Evolutionary conservation across 2,329 filamentous ascomycete species (phyloP).

Genomic region (Penicillium sp.): DNA sequence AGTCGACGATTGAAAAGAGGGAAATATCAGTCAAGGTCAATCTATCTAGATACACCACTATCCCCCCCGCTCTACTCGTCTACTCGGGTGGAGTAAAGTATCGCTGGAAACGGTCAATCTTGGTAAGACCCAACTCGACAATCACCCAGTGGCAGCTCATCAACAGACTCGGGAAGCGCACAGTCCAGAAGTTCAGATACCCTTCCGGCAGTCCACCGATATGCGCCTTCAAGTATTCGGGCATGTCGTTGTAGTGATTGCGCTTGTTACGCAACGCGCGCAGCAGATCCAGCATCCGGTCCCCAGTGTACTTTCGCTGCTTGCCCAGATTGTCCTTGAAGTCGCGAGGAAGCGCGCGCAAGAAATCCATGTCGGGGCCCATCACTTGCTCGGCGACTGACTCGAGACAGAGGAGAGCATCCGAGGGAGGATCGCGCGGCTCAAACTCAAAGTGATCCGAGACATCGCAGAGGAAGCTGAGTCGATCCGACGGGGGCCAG

Average conservation of each 20-base stretch:
- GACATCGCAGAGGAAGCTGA: slow-evolving; percentile 92
- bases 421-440: slow-evolving; percentile 76
- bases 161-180: slow-evolving; percentile 74
- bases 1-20: too few species aligned
- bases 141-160: slow-evolving; percentile 78
- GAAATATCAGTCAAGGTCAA: background rate
- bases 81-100: slow-evolving; percentile 44
- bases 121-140: slow-evolving; percentile 61
- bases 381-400: slow-evolving; percentile 47
- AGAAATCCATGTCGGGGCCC: slow-evolving; percentile 70
- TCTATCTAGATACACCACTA: background rate
- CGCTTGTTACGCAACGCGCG: slow-evolving; percentile 92
- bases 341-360: slow-evolving; percentile 71
- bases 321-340: slow-evolving; percentile 91
- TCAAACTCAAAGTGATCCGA: slow-evolving; percentile 97
- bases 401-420: slow-evolving; percentile 63
- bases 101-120: slow-evolving; percentile 45
- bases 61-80: background rate
- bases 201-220: slow-evolving; percentile 77
- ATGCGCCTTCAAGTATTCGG: slow-evolving; percentile 70
- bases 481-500: slow-evolving; percentile 85
- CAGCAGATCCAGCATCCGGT: slow-evolving; percentile 79
- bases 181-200: slow-evolving; percentile 82
- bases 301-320: slow-evolving; percentile 91
- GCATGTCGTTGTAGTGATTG: slow-evolving; percentile 97